phyloP scores from a whole-genome alignment of 106 monocot genomes.

The Xerophyta viscosa region DNA sequence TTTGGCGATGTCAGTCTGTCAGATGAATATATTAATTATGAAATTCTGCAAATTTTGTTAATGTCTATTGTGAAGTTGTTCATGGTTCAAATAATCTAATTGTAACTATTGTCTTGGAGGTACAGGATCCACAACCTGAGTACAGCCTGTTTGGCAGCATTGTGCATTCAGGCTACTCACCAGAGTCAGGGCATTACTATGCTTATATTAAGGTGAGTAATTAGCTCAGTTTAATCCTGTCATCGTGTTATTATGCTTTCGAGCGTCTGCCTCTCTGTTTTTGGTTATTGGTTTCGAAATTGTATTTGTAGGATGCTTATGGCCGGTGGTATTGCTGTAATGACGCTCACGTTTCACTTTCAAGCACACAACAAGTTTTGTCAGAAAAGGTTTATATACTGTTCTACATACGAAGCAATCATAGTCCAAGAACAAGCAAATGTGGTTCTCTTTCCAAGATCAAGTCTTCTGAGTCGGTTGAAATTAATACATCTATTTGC shows the following conservation, averaged over 20 bases:
- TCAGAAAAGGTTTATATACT: conserved; percentile 95
- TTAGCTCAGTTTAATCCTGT: neutral
- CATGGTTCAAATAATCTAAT: neutral
- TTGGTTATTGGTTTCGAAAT: neutral
- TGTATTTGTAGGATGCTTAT: conserved; percentile 61
- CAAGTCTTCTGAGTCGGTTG: conserved; percentile 33
- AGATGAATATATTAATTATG: too few species aligned
- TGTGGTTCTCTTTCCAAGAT: conserved; percentile 18
- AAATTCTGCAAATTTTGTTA: too few species aligned
- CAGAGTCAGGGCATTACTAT: conserved; percentile 96
- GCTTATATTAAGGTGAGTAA: conserved; percentile 81
- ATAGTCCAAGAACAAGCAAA: conserved; percentile 28
- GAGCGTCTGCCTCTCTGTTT: conserved; percentile 1
- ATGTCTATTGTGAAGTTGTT: too few species aligned
- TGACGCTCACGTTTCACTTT: conserved; percentile 81
- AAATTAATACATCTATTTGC: conserved; percentile 6
- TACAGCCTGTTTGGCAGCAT: conserved; percentile 93
- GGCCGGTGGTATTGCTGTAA: conserved; percentile 96
- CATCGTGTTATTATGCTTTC: too few species aligned
- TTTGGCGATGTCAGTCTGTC: too few species aligned
- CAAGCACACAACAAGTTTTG: conserved; percentile 75
- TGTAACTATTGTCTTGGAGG: conserved; percentile 7
- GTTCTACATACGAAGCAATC: conserved; percentile 65
- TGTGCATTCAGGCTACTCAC: conserved; percentile 87
- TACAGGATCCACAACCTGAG: conserved; percentile 67